Base-by-base conservation (phyloP, 148 eudicot species). In the Fagopyrum tataricum region DNA sequence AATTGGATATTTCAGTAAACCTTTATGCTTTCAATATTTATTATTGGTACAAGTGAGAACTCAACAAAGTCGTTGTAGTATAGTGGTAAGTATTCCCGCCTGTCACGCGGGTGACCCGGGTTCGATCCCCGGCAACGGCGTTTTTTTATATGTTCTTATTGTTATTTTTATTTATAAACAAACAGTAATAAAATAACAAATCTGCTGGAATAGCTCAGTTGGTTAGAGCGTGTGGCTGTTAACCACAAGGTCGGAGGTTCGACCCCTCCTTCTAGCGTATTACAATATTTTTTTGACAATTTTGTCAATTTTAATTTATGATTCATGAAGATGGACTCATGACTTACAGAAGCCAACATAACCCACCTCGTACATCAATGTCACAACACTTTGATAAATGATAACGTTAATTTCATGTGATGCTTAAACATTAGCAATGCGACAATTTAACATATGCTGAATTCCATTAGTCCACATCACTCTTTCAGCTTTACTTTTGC, bases 91-190 rank as follows among this genome's bases (percentile, higher is more conserved):
- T 93, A 87, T 91, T 86, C 88, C 97, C 94, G 94, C 94, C 94
- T 93, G 98, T 93, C 96, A 93, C 95, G 92, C 97, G 93, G 97
- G 87, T 81, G 96, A 87, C 97, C 97, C 95, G 95, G 97, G 98
- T 91, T 94, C 96, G 98, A 94, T 91, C 97, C 98, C 98, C 92
- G 95, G 97, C 95, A 91, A 80, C 92, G 97, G 91, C 97, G 97
- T 71, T 6, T 51, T 69, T 10, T 48, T n/a, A n/a, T n/a, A n/a
- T n/a, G n/a, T n/a, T n/a, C n/a, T n/a, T n/a, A n/a, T n/a, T n/a
- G n/a, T n/a, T n/a, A n/a, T n/a, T n/a, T n/a, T n/a, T 26, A 26
- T 1, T 26, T 26, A 26, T 26, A 26, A 0, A 0, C 2, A 26
- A 26, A 26, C 31, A 26, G 31, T 26, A 26, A 26, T 26, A 26